Evolutionary conservation across 2,329 filamentous ascomycete genomes (phyloP), one percentile per base, ranked within the genome.

Genomic region (Lasiodiplodia hormozganensis): DNA sequence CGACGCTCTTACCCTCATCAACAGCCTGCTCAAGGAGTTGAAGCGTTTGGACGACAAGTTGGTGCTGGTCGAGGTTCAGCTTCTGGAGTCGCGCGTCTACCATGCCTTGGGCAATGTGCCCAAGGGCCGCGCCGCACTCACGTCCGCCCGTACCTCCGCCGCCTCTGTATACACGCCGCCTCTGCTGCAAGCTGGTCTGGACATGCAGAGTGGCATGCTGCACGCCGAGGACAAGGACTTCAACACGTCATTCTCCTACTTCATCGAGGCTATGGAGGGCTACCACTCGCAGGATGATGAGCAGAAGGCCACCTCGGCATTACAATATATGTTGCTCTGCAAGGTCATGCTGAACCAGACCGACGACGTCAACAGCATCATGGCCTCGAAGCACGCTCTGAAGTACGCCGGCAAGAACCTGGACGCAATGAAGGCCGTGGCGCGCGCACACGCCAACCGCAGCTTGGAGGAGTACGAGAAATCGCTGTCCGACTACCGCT

Each of bases 311-410:
- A 96, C 95, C n/a, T 93, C 95, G 14, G 94, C 96, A 12, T 86
- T 99, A 72, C 96, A 99, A 85, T 99, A 99, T 86, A 99, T 99
- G 96, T 88, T 99, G 67, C 90, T 99, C 43, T 98, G 96, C 89
- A 99, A 99, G 86, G 96, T 99, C 81, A 99, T 99, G 96, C 87
- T 99, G 74, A 99, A 99, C 83, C 87, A 96, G 51, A 93, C 90
- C 73, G 94, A 98, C 84, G 96, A 99, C 80, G 95, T 99, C 80
- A 97, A 95, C 83, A 89, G 92, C 77, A 88, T 99, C 73, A 93
- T 99, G 89, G 89, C 92, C 36, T 96, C 93, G 67, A 99, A 99
- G 87, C 94, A 97, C 81, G 96, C 96, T 49, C 89, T 96, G 78
- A 96, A 96, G 82, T 98, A 99, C 79, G 94, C 94, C 38, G 94